phyloP scores from a whole-genome alignment of 805 yeast genomes.

The Sugiyamaella mastotermitis region DNA sequence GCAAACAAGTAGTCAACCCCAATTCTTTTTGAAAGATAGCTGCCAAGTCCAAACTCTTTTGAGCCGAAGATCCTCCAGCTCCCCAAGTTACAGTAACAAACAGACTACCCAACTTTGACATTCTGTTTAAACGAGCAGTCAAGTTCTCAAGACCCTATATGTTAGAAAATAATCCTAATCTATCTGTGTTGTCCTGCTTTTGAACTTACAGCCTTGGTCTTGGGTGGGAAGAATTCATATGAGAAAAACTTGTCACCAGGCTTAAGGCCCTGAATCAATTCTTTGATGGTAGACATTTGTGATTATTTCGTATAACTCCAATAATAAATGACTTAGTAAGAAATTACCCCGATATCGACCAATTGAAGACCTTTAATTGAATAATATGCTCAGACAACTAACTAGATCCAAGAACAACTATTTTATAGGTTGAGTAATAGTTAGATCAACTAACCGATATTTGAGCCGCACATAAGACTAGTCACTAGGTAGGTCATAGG shows the following conservation, averaged over 20 bases:
- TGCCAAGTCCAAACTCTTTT: constrained; percentile 80
- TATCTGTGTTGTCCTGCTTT: neutral
- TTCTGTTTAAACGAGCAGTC: constrained; percentile 78
- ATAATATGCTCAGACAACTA: too few relatives aligned
- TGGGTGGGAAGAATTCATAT: constrained; percentile 95
- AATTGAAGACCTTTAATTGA: too few relatives aligned
- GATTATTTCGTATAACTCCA: too few relatives aligned
- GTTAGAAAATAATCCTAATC: neutral
- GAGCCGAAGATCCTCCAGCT: constrained; percentile 93
- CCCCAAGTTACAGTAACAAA: constrained; percentile 98
- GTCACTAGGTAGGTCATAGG: too few relatives aligned
- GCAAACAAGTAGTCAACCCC: constrained; percentile 86
- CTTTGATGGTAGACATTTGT: constrained; percentile 16
- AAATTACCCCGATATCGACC: too few relatives aligned
- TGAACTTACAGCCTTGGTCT: constrained; percentile 59
- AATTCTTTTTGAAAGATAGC: constrained; percentile 66
- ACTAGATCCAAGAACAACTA: too few relatives aligned
- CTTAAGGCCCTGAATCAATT: constrained; percentile 38
- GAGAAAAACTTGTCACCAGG: constrained; percentile 65
- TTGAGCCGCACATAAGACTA: too few relatives aligned
- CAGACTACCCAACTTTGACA: constrained; percentile 81
- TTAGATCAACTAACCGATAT: too few relatives aligned
- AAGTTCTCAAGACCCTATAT: constrained; percentile 69
- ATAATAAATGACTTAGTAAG: too few relatives aligned
- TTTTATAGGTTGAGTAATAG: too few relatives aligned